A percentile compares a stretch with the other conserved stretches of the same genome.
Conservation (phyloP, 2,329 filamentous ascomycete species). For the Aureobasidium sp. region DNA sequence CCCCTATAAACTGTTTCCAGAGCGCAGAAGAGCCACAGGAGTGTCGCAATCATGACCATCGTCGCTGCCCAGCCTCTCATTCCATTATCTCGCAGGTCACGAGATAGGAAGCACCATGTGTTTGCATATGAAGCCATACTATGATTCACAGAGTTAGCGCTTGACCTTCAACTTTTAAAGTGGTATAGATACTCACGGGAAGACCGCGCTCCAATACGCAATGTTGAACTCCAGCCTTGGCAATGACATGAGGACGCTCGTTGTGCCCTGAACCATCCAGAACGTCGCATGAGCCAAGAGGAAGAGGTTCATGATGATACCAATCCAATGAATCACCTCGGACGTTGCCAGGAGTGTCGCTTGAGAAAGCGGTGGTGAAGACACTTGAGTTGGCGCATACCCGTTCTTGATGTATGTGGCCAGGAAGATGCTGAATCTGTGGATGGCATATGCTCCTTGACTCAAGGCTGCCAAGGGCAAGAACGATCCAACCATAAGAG, state of each 20-base stretch:
- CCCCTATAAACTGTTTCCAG: slow-evolving; percentile 18
- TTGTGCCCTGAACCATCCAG: slow-evolving; percentile 20
- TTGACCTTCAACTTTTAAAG: background rate
- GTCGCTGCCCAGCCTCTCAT: slow-evolving; percentile 22
- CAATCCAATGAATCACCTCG: slow-evolving; percentile 21
- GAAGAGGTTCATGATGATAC: slow-evolving; percentile 18
- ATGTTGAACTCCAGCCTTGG: slow-evolving; percentile 20
- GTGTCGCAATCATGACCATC: slow-evolving; percentile 15
- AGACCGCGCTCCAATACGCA: slow-evolving; percentile 21
- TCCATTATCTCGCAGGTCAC: slow-evolving; percentile 20
- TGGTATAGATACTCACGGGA: slow-evolving; percentile 12
- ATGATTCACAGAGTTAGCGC: background rate
- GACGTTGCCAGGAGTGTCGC: slow-evolving; percentile 15
- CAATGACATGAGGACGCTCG: slow-evolving; percentile 12
- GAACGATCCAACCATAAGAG: slow-evolving; percentile 14
- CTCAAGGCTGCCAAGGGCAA: slow-evolving; percentile 17
- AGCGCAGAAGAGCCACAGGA: slow-evolving; percentile 22
- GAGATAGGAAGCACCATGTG: slow-evolving; percentile 17
- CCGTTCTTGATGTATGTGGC: slow-evolving; percentile 16
- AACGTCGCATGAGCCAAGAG: slow-evolving; percentile 21
- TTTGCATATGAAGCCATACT: slow-evolving; percentile 19
- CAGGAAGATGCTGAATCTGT: slow-evolving; percentile 18
- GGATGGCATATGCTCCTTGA: slow-evolving; percentile 19
- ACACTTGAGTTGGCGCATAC: slow-evolving; percentile 16
- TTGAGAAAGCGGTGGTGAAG: slow-evolving; percentile 14